phyloP scores from a whole-genome alignment of 805 yeast genomes.

The Starmera dryadoides region DNA sequence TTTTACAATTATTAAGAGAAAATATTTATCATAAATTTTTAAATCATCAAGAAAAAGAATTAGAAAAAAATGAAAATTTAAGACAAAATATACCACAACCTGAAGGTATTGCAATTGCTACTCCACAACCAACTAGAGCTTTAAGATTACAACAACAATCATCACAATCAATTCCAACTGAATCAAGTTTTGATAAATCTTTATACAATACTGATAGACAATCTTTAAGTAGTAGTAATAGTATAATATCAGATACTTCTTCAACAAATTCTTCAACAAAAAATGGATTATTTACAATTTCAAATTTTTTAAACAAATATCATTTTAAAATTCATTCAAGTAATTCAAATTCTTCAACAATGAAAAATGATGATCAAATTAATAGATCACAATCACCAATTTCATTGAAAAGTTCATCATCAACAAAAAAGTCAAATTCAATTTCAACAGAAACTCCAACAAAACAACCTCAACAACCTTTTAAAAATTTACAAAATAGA shows the following conservation, averaged over 20 bases:
- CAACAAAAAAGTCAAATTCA: not conserved
- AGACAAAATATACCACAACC: too few species aligned
- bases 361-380: too few species aligned
- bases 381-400: not conserved
- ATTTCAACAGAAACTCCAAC: not conserved
- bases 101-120: too few species aligned
- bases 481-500: not conserved
- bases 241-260: too few species aligned
- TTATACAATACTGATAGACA: too few species aligned
- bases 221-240: too few species aligned
- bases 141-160: too few species aligned
- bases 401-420: not conserved
- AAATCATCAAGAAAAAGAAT: conserved; percentile 12
- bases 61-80: not conserved
- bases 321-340: conserved; percentile 5
- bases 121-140: too few species aligned
- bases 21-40: conserved; percentile 25
- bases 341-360: not conserved
- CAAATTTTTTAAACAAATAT: conserved; percentile 11
- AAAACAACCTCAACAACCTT: not conserved
- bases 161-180: too few species aligned
- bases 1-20: conserved; percentile 24
- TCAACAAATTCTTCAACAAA: too few species aligned
- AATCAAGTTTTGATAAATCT: too few species aligned
- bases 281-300: not conserved